Percentiles rank a stretch among this genome's conserved stretches.
Conservation (phyloP, 2,329 filamentous ascomycete species). For the Fusarium setosum region DNA sequence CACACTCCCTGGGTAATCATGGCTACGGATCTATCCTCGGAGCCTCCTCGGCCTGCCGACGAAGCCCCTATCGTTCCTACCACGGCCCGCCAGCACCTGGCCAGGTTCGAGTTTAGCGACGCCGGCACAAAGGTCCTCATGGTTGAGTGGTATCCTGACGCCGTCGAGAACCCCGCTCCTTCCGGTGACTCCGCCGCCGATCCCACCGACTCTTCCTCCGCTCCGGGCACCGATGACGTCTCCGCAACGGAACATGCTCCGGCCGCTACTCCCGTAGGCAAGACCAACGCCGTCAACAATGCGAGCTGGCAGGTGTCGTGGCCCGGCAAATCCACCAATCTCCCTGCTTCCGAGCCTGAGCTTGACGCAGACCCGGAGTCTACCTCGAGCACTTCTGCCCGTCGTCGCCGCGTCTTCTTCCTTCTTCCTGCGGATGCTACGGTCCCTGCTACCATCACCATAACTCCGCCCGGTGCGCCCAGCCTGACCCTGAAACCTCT, state of each 20-base stretch:
- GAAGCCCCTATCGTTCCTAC: constrained; percentile 38
- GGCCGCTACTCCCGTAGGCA: constrained; percentile 8
- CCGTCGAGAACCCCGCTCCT: constrained; percentile 30
- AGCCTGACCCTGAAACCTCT: constrained; percentile 77
- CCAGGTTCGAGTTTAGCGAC: constrained; percentile 89
- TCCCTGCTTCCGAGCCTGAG: constrained; percentile 66
- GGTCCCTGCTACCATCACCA: constrained; percentile 78
- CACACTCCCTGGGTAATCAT: constrained; percentile 17
- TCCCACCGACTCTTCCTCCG: constrained; percentile 17
- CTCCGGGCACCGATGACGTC: constrained; percentile 28
- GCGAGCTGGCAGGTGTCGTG: constrained; percentile 80
- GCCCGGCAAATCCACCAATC: constrained; percentile 81
- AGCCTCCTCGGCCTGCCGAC: constrained; percentile 47
- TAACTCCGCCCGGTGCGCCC: constrained; percentile 59
- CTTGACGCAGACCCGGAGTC: constrained; percentile 43
- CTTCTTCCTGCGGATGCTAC: constrained; percentile 78
- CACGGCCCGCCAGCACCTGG: constrained; percentile 52
- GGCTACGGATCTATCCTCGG: constrained; percentile 47
- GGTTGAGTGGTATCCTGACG: constrained; percentile 81
- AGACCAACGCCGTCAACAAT: constrained; percentile 4
- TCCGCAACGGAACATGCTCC: constrained; percentile 34
- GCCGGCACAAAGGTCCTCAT: constrained; percentile 92
- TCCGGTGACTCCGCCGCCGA: constrained; percentile 18
- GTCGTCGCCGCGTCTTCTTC: constrained; percentile 78
- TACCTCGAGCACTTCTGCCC: constrained; percentile 37